Evolutionary conservation across 2,329 filamentous ascomycete genomes (phyloP), one percentile per base, ranked within the genome.

Genomic region (Cladophialophora immunda): DNA sequence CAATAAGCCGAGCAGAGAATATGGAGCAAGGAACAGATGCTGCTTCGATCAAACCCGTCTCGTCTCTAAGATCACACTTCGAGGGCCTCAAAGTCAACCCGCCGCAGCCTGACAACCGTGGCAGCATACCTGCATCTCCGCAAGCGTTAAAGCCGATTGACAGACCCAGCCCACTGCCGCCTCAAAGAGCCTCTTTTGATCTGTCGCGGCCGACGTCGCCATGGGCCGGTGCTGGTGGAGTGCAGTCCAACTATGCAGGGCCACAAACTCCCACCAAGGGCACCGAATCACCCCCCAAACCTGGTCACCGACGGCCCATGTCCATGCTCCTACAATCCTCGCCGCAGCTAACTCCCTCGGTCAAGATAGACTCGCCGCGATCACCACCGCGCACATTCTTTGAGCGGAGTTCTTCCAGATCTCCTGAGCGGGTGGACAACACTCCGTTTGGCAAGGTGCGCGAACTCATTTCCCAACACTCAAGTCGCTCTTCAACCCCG

Each of bases 291-390:
- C 88, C 69, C 87, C 79, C 74, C 85, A 88, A 66, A 87, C 82
- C 78, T 86, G 89, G 74, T 88, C 86, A 75, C 89, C 87, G 75
- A 61, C 75, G 81, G 50, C 81, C 80, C n/a, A 75, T 81, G 68
- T 82, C 80, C 17, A 79, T 82, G 79, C 76, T 75, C 64, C 67
- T 81, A 34, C 76, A 77, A 36, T 77, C 80, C 4, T 78, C 80
- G 15, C 77, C 81, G 29, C 79, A 81, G 64, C 72, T 80, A 13
- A 75, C 78, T 11, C 80, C 81, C 11, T 78, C 76, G 1, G 74
- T 82, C 58, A 79, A 78, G 4, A 76, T 82, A 7, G 78, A 82
- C 58, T 82, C 81, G 2, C 81, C 81, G 7, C 75, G 75, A 45
- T 81, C 81, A 52, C 80, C 80, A 25, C 79, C 81, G 8, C 76